A percentile compares a stretch with the other conserved stretches of the same genome.
Evolutionary conservation across 139 green algal species (phyloP).

Genomic region (Chlorella sp.): DNA sequence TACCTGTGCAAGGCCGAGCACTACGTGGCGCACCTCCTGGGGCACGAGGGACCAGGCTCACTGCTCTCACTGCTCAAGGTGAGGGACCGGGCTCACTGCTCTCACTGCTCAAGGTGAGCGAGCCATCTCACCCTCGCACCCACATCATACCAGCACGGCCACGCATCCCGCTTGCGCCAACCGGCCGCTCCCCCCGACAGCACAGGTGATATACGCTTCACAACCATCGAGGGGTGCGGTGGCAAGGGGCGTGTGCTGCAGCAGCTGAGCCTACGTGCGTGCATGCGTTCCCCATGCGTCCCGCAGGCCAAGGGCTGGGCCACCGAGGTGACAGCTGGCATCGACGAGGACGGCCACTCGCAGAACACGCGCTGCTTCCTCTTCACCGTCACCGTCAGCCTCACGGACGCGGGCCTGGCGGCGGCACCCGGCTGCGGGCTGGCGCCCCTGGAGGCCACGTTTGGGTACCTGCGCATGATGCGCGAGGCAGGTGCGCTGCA

Average conservation of each 20-base stretch:
- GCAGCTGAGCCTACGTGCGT: too few species aligned
- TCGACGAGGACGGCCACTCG: constrained; percentile 60
- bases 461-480: constrained; percentile 83
- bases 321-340: constrained; percentile 72
- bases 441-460: constrained; percentile 59
- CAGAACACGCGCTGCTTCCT: constrained; percentile 61
- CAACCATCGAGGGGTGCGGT: too few species aligned
- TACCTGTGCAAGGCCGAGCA: constrained; percentile 85
- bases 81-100: constrained; percentile 71
- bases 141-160: too few species aligned
- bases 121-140: constrained; percentile 59
- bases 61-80: constrained; percentile 81
- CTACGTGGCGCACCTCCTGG: constrained; percentile 90
- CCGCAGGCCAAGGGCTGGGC: constrained; percentile 64
- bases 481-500: constrained; percentile 34
- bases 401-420: constrained; percentile 80
- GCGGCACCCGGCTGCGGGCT: constrained; percentile 64
- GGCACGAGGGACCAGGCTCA: constrained; percentile 83
- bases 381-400: constrained; percentile 65
- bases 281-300: too few species aligned
- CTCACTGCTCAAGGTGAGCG: constrained; percentile 75
- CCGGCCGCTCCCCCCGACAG: too few species aligned
- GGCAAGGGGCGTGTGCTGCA: too few species aligned
- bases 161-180: too few species aligned
- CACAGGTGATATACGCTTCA: too few species aligned